Percentiles rank a stretch among this genome's conserved stretches.
Conservation (phyloP, 768 basidiomycete species). For the Stropharia rugosoannulata region DNA sequence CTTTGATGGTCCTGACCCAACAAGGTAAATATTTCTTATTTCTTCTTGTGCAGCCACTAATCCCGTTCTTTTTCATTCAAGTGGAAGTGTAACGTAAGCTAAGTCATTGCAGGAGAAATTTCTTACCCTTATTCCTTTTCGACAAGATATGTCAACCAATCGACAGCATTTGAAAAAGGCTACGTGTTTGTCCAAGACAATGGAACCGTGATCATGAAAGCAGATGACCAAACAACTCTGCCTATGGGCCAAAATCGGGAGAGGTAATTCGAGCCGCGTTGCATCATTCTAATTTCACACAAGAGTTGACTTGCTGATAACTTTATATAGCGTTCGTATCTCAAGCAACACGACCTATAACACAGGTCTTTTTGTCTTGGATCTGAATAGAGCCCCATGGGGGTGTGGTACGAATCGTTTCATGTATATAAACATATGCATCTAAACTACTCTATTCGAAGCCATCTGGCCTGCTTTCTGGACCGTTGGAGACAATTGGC, state of each 20-base stretch:
- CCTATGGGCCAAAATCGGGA: conserved; percentile 53
- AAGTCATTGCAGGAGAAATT: neutral
- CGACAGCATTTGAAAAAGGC: conserved; percentile 51
- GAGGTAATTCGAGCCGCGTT: conserved; percentile 43
- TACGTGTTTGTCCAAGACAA: conserved; percentile 61
- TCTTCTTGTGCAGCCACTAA: conserved; percentile 8
- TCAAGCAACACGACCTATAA: conserved; percentile 63
- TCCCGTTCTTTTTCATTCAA: conserved; percentile 24
- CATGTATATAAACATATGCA: neutral
- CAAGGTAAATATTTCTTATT: conserved; percentile 43
- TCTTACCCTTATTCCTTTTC: neutral
- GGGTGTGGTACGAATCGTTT: conserved; percentile 69
- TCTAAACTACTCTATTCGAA: conserved; percentile 19
- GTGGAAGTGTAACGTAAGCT: conserved; percentile 73
- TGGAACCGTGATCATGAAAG: conserved; percentile 72
- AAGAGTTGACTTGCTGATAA: neutral
- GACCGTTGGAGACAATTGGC: conserved; percentile 69
- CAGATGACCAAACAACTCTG: conserved; percentile 67
- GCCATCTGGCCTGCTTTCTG: conserved; percentile 87
- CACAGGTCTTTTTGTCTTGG: conserved; percentile 85
- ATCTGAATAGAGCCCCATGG: conserved; percentile 84
- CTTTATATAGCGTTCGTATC: conserved; percentile 67
- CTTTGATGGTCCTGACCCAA: conserved; percentile 63
- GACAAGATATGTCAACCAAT: conserved; percentile 51
- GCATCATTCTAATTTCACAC: neutral